Evolutionary conservation across 106 monocot species (phyloP).

Genomic region (Apostasia shenzhenica): DNA sequence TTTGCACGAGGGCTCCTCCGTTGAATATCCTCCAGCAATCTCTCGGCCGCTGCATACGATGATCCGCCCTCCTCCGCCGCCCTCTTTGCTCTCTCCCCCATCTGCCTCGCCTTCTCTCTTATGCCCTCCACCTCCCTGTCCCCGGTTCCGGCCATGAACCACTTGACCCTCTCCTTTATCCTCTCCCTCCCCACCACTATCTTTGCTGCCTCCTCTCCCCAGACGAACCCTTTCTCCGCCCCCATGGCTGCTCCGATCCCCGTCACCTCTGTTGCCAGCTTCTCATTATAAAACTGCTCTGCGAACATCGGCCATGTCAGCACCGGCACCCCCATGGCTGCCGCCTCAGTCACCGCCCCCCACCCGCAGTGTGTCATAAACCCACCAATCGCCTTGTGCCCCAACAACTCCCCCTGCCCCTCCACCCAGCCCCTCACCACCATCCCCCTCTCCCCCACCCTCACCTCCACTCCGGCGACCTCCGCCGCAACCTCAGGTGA

Average conservation of each 20-base stretch:
- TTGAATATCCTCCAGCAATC: neutral
- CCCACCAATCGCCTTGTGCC: conserved; percentile 25
- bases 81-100: conserved; percentile 5
- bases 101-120: conserved; percentile 10
- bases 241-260: conserved; percentile 18
- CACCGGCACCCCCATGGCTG: conserved; percentile 23
- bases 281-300: conserved; percentile 47
- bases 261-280: conserved; percentile 18
- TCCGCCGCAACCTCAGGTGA: neutral
- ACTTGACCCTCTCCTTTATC: conserved; percentile 20
- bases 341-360: conserved; percentile 39
- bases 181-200: conserved; percentile 22
- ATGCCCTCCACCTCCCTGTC: conserved; percentile 10
- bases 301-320: conserved; percentile 40
- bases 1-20: too few species aligned
- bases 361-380: conserved; percentile 50
- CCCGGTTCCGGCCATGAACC: conserved; percentile 9
- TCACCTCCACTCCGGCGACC: neutral
- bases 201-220: conserved; percentile 19
- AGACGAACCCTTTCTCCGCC: conserved; percentile 16
- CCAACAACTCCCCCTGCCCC: conserved; percentile 19
- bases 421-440: conserved; percentile 23
- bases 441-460: conserved; percentile 8
- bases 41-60: neutral
- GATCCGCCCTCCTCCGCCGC: neutral